These are phyloP conservation scores for Neurospora cerealis DNA, from an alignment of 495 filamentous ascomycete species.

Conservation along the genomic window DNA sequence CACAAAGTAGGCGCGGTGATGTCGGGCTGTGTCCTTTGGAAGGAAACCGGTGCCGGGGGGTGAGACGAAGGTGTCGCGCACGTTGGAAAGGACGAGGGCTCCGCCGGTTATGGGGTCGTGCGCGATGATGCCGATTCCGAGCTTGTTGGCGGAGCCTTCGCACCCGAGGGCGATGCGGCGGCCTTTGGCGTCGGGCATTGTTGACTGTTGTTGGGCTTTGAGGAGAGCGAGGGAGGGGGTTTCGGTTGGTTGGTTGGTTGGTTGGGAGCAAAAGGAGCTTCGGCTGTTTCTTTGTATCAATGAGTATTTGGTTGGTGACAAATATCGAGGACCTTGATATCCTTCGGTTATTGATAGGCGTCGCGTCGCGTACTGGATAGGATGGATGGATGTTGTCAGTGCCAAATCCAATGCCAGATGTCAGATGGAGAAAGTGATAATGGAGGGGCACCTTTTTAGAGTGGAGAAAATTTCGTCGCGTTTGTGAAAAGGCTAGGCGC, in stretches of 20 bases:
- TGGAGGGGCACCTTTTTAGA: slow-evolving; percentile 1
- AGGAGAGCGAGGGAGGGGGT: not conserved
- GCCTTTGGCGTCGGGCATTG: slow-evolving; percentile 8
- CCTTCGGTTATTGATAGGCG: not conserved
- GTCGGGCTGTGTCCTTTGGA: slow-evolving; percentile 87
- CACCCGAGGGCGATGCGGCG: slow-evolving; percentile 72
- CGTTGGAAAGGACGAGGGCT: slow-evolving; percentile 77
- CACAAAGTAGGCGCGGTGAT: slow-evolving; percentile 82
- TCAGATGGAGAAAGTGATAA: slow-evolving; percentile 1
- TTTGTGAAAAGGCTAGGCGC: not conserved
- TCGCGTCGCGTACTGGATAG: not conserved
- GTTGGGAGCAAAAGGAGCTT: not conserved
- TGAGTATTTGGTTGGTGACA: not conserved
- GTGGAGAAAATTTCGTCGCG: not conserved
- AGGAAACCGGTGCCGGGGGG: slow-evolving; percentile 92
- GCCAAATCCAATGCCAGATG: not conserved
- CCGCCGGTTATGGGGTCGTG: slow-evolving; percentile 54
- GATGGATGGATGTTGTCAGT: not conserved
- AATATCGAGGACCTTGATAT: not conserved
- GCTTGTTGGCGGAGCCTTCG: slow-evolving; percentile 96
- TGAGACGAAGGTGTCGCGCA: slow-evolving; percentile 86
- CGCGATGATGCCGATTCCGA: slow-evolving; percentile 85
- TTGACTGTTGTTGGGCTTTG: not conserved
- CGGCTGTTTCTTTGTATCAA: not conserved
- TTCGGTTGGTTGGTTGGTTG: not conserved